Evolutionary conservation across 106 monocot genomes (phyloP), one percentile per base, ranked within the genome.

Genomic region (Dendrobium catenatum): DNA sequence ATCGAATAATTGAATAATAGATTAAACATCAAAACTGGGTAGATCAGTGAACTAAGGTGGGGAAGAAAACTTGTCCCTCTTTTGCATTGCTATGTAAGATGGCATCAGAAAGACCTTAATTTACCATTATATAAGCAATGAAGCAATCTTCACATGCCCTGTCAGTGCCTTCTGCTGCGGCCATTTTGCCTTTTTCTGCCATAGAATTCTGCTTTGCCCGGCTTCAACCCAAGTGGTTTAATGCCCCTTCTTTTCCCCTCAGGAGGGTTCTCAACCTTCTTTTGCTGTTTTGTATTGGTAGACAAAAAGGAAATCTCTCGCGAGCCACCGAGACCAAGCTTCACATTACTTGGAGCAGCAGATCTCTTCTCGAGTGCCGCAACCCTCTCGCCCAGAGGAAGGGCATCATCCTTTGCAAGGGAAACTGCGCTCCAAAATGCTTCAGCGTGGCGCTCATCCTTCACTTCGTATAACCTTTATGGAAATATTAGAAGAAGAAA

Each of bases 391-490:
- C 88, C 92, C 17, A 94, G 90, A 19, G 92, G 87, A 49, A 92
- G 89, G 47, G 85, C 85, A 79, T 98, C 89, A 85, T 94, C 92
- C 67, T 89, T 83, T 27, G 97, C 88, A 9, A 98, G 88, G 17
- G 97, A 94, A 4, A 83, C 55, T 9, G 78, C 83, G 42, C 83
- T 91, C 77, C 66, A 81, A 82, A 91, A 98, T 43, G 97, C 97
- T 70, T 94, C 97, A 2, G 97, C 97, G 77, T 94, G 97, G 4
- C 94, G 90, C 24, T 92, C 94, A 77, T 98, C 97, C 91, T 98
- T 98, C 64, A 94, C 90, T 88, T 98, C 97, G 47, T 94, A 97
- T 7, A 97, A 84, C 81, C 96, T 96, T 88, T 29, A 84, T 9
- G 13, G 42, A 51, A 51, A 51, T 13, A 13, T 51, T 13, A 51